phyloP scores from a whole-genome alignment of 192 early-diverging fungal species.

The Fimicolochytrium jonesii region DNA sequence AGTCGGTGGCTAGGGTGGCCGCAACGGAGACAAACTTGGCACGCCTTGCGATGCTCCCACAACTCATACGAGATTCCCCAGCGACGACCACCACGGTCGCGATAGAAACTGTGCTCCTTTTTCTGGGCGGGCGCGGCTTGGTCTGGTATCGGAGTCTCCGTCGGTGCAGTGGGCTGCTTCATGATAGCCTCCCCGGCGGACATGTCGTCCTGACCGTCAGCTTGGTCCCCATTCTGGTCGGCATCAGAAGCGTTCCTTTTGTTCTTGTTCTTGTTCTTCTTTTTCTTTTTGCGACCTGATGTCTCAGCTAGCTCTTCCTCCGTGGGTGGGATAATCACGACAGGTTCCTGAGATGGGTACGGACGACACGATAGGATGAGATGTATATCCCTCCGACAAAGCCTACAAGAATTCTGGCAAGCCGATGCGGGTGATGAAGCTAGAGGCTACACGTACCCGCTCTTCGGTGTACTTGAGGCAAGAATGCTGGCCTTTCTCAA shows the following conservation, averaged over 20 bases:
- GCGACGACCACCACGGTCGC: not conserved
- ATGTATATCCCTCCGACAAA: no score
- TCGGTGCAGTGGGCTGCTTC: no score
- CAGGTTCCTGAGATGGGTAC: no score
- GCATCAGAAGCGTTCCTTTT: not conserved
- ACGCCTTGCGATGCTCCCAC: slow-evolving; percentile 6
- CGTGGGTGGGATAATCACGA: no score
- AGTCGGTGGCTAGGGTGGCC: slow-evolving; percentile 16
- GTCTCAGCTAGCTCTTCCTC: no score
- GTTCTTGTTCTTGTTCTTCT: not conserved
- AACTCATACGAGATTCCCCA: not conserved
- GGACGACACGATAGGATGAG: no score
- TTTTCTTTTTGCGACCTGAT: not conserved
- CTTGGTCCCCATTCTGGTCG: not conserved
- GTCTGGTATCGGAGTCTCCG: no score
- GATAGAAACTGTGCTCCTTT: slow-evolving; percentile 4
- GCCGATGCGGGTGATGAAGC: no score
- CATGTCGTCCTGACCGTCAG: not conserved
- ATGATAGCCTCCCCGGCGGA: no score
- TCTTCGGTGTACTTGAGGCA: not conserved
- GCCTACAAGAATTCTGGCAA: no score
- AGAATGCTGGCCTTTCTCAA: slow-evolving; percentile 1
- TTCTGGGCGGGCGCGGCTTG: no score
- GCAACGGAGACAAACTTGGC: slow-evolving; percentile 15
- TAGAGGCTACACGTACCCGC: no score